Conservation (phyloP, 1,139 yeast genomes). For the Candida mesenterica region DNA sequence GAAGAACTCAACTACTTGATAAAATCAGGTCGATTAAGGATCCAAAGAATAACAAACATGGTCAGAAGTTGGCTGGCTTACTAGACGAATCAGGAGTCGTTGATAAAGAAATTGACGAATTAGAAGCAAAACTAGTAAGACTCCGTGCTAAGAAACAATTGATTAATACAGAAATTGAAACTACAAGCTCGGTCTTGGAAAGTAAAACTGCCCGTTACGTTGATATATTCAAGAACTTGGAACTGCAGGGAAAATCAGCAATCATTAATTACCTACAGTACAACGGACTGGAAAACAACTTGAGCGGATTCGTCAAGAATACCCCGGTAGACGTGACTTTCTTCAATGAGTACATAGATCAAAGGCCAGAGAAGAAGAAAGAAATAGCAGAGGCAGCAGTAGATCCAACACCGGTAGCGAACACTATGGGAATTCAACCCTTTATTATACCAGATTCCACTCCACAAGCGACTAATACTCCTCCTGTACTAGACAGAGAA, state of each 20-base stretch:
- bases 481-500: conserved; percentile 7
- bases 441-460: conserved; percentile 17
- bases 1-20: conserved; percentile 31
- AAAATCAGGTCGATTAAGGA: conserved; percentile 44
- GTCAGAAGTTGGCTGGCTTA: conserved; percentile 41
- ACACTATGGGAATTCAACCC: conserved; percentile 29
- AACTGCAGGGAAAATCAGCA: conserved; percentile 37
- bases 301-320: conserved; percentile 18
- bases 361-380: neutral
- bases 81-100: conserved; percentile 32
- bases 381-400: conserved; percentile 1
- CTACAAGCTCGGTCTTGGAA: conserved; percentile 55
- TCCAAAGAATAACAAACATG: conserved; percentile 34
- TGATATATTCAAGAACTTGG: conserved; percentile 40
- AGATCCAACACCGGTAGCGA: neutral
- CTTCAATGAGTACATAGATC: conserved; percentile 15
- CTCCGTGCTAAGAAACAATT: conserved; percentile 38
- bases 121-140: conserved; percentile 38
- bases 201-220: conserved; percentile 48
- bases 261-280: conserved; percentile 24
- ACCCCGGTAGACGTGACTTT: conserved; percentile 35
- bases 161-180: conserved; percentile 42
- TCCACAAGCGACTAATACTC: conserved; percentile 1
- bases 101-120: conserved; percentile 39
- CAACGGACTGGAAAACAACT: conserved; percentile 20